Percentiles rank a stretch among this genome's conserved stretches.
phyloP scores from a whole-genome alignment of 495 filamentous ascomycete species.

The Pseudevernia furfuracea region DNA sequence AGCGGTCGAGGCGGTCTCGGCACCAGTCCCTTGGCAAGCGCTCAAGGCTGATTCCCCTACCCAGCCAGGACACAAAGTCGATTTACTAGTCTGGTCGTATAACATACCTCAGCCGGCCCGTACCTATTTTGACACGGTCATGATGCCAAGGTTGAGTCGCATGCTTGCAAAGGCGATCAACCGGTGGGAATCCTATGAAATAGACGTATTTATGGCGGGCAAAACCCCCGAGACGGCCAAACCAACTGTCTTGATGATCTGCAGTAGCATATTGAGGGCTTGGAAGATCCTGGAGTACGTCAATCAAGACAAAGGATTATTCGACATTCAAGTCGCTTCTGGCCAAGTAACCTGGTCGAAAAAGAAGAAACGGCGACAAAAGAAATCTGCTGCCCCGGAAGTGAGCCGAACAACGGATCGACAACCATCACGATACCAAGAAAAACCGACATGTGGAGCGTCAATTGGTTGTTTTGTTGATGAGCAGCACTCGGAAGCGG shows the following conservation, averaged over 20 bases:
- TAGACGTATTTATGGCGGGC: slow-evolving; percentile 66
- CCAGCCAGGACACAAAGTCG: slow-evolving; percentile 8
- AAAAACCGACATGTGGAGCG: slow-evolving; percentile 72
- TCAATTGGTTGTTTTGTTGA: slow-evolving; percentile 87
- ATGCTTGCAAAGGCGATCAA: slow-evolving; percentile 57
- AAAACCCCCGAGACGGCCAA: slow-evolving; percentile 55
- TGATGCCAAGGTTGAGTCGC: slow-evolving; percentile 64
- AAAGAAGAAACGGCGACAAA: slow-evolving; percentile 18
- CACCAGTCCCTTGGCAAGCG: slow-evolving; percentile 10
- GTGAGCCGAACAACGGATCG: slow-evolving; percentile 24
- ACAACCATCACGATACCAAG: slow-evolving; percentile 49
- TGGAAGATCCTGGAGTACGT: slow-evolving; percentile 62
- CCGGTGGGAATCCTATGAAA: slow-evolving; percentile 60
- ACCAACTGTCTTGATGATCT: slow-evolving; percentile 70
- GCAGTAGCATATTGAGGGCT: slow-evolving; percentile 62
- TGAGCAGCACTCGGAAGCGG: slow-evolving; percentile 75
- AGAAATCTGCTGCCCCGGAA: slow-evolving; percentile 31
- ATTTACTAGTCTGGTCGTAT: slow-evolving; percentile 25
- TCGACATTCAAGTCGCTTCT: slow-evolving; percentile 54
- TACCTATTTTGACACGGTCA: slow-evolving; percentile 60
- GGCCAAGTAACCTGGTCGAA: slow-evolving; percentile 63
- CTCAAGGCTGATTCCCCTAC: slow-evolving; percentile 22
- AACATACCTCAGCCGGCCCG: slow-evolving; percentile 52
- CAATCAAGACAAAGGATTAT: slow-evolving; percentile 51
- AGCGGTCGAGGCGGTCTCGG: slow-evolving; percentile 1